Conservation (phyloP, 2,329 filamentous ascomycete species). For the Didymellaceae sp. region DNA sequence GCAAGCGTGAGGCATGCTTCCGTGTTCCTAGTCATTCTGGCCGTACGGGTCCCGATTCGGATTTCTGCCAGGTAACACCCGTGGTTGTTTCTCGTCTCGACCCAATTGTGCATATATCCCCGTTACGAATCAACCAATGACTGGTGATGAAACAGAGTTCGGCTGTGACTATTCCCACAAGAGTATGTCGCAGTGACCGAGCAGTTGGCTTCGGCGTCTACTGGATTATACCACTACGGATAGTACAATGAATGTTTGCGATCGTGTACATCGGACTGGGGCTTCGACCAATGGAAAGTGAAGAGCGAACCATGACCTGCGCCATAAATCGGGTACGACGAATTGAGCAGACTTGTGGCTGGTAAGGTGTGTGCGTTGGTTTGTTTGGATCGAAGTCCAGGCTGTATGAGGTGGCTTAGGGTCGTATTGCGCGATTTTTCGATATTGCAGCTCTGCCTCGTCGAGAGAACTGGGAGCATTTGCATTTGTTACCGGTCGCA, state of each 20-base stretch:
- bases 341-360: conserved; percentile 6
- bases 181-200: not conserved
- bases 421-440: conserved; percentile 14
- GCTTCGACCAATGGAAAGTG: not conserved
- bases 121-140: not conserved
- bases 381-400: not conserved
- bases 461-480: not conserved
- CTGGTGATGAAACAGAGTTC: too few species aligned
- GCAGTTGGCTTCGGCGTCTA: not conserved
- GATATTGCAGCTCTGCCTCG: not conserved
- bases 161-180: too few species aligned
- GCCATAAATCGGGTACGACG: not conserved
- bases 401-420: not conserved
- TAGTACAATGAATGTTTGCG: conserved; percentile 3
- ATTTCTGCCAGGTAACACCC: not conserved
- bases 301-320: not conserved
- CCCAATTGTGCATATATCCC: not conserved
- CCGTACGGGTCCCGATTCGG: not conserved
- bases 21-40: conserved; percentile 2
- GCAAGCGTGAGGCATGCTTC: not conserved
- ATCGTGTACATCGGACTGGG: not conserved
- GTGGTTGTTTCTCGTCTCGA: not conserved
- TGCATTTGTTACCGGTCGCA: too few species aligned
- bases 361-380: conserved; percentile 1
- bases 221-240: not conserved